Evolutionary conservation across 2,329 filamentous ascomycete genomes (phyloP), one percentile per base, ranked within the genome.

Genomic region (Colletotrichum scovillei): DNA sequence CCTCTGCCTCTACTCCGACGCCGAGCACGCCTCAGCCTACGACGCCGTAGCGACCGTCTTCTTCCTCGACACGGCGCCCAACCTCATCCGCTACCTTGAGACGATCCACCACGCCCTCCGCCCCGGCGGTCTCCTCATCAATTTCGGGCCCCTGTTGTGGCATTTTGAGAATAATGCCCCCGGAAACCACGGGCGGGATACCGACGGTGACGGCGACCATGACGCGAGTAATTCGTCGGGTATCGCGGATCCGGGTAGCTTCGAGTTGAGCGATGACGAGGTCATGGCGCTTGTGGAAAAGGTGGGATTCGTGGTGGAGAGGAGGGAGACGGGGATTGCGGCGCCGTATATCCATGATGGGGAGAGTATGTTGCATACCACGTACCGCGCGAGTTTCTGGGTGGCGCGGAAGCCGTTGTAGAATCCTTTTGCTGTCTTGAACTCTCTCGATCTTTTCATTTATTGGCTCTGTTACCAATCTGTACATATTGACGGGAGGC

Each of bases 31-130:
- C 9, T 88, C 87, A 0, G 78, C 82, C 0, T 98, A 95, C 81
- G 92, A 98, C 78, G 95, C 93, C 1, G 94, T 98, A 2, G 92
- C 94, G 0, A 94, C 93, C 3, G 94, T 98, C 12, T 99, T 98
- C 85, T 99, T 99, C 85, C 92, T 99, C 71, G 97, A 99, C 81
- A 99, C 97, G 1, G 97, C 97, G 2, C 95, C 96, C 1, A 98
- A 99, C 80, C 81, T 98, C 38, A 93, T 98, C 67, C 90, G 93
- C 2, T 99, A 99, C 80, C 90, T 99, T 42, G 92, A 97, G 80
- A 92, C 95, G 1, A 94, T 98, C 67, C 86, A 85, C 55, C 90
- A 93, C 79, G 97, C 95, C 78, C 88, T 99, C 63, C 91, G 89
- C 76, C 87, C 90, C 0, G 93, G 93, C 30, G 97, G 97, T 0